Conservation (phyloP, 352 stramenopile species). For the Pseudoperonospora humuli region DNA sequence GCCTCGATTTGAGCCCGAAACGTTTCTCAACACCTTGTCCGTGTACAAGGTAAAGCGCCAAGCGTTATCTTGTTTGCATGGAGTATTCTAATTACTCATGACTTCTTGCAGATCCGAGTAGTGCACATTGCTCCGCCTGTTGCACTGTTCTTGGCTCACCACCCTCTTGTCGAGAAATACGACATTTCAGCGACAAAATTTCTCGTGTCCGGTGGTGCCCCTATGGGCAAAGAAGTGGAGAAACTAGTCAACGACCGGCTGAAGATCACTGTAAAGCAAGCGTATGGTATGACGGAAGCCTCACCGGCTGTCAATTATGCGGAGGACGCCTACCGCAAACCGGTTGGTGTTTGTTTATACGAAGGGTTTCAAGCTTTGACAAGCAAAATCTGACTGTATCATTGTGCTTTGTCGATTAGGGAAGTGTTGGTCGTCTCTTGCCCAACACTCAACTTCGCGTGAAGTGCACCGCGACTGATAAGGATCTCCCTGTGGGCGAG, state of each 20-base stretch:
- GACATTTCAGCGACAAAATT: conserved; percentile 68
- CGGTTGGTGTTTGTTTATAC: neutral
- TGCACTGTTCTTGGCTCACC: conserved; percentile 28
- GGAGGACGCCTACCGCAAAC: conserved; percentile 23
- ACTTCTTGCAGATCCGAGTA: conserved; percentile 23
- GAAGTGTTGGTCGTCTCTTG: conserved; percentile 45
- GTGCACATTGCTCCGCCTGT: conserved; percentile 71
- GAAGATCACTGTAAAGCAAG: conserved; percentile 35
- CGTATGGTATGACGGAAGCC: conserved; percentile 72
- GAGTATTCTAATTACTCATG: neutral
- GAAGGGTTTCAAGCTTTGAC: too few relatives aligned
- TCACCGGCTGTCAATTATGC: conserved; percentile 34
- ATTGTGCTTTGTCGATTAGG: conserved; percentile 6
- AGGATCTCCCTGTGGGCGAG: neutral
- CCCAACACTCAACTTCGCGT: conserved; percentile 55
- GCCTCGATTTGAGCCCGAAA: conserved; percentile 83
- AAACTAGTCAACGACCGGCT: conserved; percentile 57
- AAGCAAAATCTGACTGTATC: too few relatives aligned
- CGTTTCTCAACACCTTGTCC: conserved; percentile 77
- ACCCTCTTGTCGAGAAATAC: conserved; percentile 83
- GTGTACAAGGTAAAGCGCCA: conserved; percentile 46
- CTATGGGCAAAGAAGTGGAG: conserved; percentile 76
- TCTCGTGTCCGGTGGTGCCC: too few relatives aligned
- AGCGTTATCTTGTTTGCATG: neutral
- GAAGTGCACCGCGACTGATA: neutral